A percentile compares a stretch with the other conserved stretches of the same genome.
Conservation (phyloP, 2,329 filamentous ascomycete species). For the Clathrospora elynae region DNA sequence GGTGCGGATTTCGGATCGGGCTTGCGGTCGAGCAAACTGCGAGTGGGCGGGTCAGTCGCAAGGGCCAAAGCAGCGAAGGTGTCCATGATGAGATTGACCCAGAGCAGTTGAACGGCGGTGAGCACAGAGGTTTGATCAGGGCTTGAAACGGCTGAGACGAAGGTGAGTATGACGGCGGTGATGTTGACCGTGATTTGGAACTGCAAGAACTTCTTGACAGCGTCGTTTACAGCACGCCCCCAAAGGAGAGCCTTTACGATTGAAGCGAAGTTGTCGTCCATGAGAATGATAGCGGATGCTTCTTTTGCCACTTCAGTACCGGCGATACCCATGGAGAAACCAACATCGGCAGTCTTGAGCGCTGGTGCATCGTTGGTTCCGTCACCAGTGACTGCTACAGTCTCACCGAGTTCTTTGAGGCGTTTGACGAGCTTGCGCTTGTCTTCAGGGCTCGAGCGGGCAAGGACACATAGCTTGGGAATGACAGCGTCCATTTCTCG, state of each 20-base stretch:
- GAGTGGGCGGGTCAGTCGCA: constrained; percentile 86
- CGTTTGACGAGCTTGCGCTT: constrained; percentile 69
- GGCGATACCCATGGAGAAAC: constrained; percentile 84
- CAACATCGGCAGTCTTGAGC: constrained; percentile 79
- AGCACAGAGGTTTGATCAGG: constrained; percentile 73
- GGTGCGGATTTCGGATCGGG: constrained; percentile 75
- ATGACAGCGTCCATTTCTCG: constrained; percentile 62
- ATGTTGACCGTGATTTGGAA: constrained; percentile 87
- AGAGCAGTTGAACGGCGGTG: constrained; percentile 87
- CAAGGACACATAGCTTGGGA: constrained; percentile 69
- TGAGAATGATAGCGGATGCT: constrained; percentile 81
- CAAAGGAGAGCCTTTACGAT: constrained; percentile 83
- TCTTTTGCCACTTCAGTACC: constrained; percentile 86
- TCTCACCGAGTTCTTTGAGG: constrained; percentile 71
- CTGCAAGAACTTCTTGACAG: constrained; percentile 53
- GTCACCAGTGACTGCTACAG: constrained; percentile 81
- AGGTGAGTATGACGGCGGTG: constrained; percentile 84
- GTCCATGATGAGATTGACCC: constrained; percentile 98
- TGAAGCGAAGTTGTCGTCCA: constrained; percentile 88
- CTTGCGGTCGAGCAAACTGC: constrained; percentile 78
- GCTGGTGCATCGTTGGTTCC: constrained; percentile 84
- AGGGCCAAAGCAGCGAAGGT: constrained; percentile 88
- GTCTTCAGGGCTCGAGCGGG: constrained; percentile 71
- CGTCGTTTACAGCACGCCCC: constrained; percentile 60
- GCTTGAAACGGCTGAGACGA: constrained; percentile 81